phyloP scores from a whole-genome alignment of 768 basidiomycete species.

The Leucosporidium creatinivorum region DNA sequence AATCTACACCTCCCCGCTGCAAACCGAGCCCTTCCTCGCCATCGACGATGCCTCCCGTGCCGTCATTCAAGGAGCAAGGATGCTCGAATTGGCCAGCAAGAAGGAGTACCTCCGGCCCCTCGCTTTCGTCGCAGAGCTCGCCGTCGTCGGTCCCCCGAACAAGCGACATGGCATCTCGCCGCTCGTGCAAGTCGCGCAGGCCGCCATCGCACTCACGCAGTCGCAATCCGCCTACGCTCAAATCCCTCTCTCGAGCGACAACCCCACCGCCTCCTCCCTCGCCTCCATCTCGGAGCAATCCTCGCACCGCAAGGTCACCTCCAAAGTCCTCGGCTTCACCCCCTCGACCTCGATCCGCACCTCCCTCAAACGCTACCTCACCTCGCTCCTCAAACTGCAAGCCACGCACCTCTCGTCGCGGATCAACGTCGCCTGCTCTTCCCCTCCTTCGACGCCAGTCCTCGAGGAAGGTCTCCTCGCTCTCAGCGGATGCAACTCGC shows the following conservation, averaged over 20 bases:
- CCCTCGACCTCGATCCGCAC: constrained; percentile 20
- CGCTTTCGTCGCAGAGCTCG: constrained; percentile 34
- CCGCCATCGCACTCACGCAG: constrained; percentile 25
- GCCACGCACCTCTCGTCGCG: constrained; percentile 16
- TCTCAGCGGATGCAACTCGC: constrained; percentile 33
- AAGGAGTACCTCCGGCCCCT: constrained; percentile 32
- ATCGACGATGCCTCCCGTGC: constrained; percentile 26
- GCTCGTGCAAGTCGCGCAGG: constrained; percentile 17
- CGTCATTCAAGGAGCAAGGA: constrained; percentile 27
- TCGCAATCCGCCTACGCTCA: constrained; percentile 30
- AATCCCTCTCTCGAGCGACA: constrained; percentile 5
- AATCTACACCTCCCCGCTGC: constrained; percentile 21
- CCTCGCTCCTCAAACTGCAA: constrained; percentile 27
- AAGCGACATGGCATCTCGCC: not conserved
- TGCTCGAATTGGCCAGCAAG: constrained; percentile 27
- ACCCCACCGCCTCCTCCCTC: constrained; percentile 2
- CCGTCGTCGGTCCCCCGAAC: constrained; percentile 26
- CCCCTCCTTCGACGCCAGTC: constrained; percentile 31
- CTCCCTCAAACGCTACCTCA: constrained; percentile 27
- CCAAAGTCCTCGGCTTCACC: constrained; percentile 29
- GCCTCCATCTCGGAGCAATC: constrained; percentile 13
- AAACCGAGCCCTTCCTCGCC: constrained; percentile 27
- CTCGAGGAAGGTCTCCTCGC: constrained; percentile 36
- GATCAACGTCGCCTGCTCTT: constrained; percentile 35
- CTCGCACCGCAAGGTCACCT: constrained; percentile 23